These are phyloP conservation scores for Neonectria sp. DNA, from an alignment of 2,329 filamentous ascomycete genomes.

Conservation along the genomic window DNA sequence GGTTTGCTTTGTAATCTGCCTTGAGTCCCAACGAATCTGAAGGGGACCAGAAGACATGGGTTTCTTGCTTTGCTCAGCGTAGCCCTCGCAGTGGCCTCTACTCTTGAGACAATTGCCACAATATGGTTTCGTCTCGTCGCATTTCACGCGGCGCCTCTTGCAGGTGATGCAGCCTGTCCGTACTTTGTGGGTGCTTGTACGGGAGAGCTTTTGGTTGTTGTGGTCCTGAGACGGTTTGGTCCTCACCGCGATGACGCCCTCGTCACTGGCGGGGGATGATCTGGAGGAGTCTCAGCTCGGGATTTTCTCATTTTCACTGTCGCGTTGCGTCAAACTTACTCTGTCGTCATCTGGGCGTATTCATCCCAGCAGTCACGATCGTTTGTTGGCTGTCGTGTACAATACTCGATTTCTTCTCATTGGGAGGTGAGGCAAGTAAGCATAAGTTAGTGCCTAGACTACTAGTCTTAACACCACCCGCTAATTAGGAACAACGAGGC, in stretches of 20 bases:
- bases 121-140: slow-evolving; percentile 37
- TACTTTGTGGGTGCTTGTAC: slow-evolving; percentile 40
- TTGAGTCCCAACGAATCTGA: slow-evolving; percentile 46
- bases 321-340: neutral
- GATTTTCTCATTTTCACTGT: neutral
- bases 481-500: no score
- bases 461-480: no score
- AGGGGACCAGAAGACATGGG: slow-evolving; percentile 13
- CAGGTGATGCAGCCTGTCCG: slow-evolving; percentile 44
- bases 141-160: slow-evolving; percentile 44
- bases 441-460: no score
- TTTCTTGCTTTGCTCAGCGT: slow-evolving; percentile 18
- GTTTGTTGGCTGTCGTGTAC: neutral
- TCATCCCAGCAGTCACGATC: neutral
- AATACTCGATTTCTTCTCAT: no score
- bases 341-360: neutral
- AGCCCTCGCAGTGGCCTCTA: slow-evolving; percentile 37
- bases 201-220: slow-evolving; percentile 32
- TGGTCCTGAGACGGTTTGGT: neutral
- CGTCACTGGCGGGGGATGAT: neutral
- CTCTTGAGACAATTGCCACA: slow-evolving; percentile 39
- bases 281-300: neutral
- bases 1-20: slow-evolving; percentile 5
- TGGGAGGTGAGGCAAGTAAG: no score
- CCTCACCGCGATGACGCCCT: neutral